These are phyloP conservation scores for Psilocybe mexicana DNA, from an alignment of 1,284 basidiomycete genomes.

Conservation along the genomic window DNA sequence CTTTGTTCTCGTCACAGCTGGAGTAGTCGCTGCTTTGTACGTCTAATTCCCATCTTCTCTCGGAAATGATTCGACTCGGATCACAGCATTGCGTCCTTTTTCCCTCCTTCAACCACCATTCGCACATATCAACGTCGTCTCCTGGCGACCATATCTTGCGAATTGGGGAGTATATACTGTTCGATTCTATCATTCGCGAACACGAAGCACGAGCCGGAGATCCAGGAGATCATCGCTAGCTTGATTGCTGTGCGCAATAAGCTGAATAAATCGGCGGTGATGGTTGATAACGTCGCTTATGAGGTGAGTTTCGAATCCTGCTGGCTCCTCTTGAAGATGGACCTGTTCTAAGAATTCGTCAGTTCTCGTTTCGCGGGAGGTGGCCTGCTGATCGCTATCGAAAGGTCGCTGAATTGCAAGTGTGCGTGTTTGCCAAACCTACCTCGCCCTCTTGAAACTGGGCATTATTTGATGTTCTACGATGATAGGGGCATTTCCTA, in stretches of 20 bases:
- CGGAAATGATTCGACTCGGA: not conserved
- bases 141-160: constrained; percentile 60
- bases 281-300: constrained; percentile 63
- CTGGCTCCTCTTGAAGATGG: not conserved
- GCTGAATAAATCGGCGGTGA: constrained; percentile 53
- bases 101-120: constrained; percentile 72
- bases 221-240: constrained; percentile 54
- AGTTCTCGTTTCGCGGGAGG: constrained; percentile 69
- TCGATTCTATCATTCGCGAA: constrained; percentile 67
- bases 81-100: constrained; percentile 61
- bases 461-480: not conserved
- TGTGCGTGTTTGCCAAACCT: constrained; percentile 40
- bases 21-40: constrained; percentile 67
- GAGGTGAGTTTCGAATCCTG: constrained; percentile 45
- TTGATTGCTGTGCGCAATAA: constrained; percentile 67
- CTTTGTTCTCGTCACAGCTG: constrained; percentile 60
- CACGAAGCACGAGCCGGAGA: constrained; percentile 44
- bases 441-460: constrained; percentile 6
- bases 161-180: constrained; percentile 68
- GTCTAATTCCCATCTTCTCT: constrained; percentile 26
- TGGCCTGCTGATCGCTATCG: constrained; percentile 74
- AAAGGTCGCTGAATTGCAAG: constrained; percentile 61
- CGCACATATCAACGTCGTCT: constrained; percentile 65
- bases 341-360: not conserved
- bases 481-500: constrained; percentile 55